Evolutionary conservation across 495 filamentous ascomycete genomes (phyloP).

Genomic region (Jackrogersella minutella): DNA sequence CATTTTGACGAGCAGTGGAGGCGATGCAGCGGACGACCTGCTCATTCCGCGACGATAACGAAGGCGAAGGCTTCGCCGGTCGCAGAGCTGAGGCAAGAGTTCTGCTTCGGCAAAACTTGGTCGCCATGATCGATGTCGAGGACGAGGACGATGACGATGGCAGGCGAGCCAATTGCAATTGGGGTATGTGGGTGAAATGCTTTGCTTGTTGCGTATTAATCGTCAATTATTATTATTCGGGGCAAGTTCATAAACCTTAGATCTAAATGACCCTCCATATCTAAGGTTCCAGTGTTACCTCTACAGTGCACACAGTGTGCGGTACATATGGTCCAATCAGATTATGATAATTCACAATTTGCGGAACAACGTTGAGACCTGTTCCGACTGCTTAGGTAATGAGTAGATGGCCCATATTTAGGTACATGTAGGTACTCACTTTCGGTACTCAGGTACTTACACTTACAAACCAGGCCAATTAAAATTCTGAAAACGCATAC

Average conservation of each 20-base stretch:
- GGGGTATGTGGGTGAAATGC: slow-evolving; percentile 41
- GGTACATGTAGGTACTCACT: too few relatives aligned
- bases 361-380: slow-evolving; percentile 31
- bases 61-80: slow-evolving; percentile 57
- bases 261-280: slow-evolving; percentile 9
- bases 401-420: too few relatives aligned
- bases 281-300: slow-evolving; percentile 9
- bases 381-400: slow-evolving; percentile 19
- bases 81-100: slow-evolving; percentile 67
- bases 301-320: slow-evolving; percentile 18
- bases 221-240: slow-evolving; percentile 39
- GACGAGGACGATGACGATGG: slow-evolving; percentile 50
- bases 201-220: slow-evolving; percentile 45
- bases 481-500: slow-evolving; percentile 4
- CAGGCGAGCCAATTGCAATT: slow-evolving; percentile 55
- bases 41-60: slow-evolving; percentile 37
- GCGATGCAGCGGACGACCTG: slow-evolving; percentile 61
- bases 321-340: slow-evolving; percentile 22
- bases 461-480: slow-evolving; percentile 2
- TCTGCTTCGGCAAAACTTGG: slow-evolving; percentile 70
- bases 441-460: slow-evolving; percentile 5
- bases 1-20: slow-evolving; percentile 60
- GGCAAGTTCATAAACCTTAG: not conserved
- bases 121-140: slow-evolving; percentile 71
- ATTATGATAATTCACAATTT: slow-evolving; percentile 24